Evolutionary conservation across 208 protist genomes (phyloP), one percentile per base, ranked within the genome.

Genomic region (Trypanosoma mega): DNA sequence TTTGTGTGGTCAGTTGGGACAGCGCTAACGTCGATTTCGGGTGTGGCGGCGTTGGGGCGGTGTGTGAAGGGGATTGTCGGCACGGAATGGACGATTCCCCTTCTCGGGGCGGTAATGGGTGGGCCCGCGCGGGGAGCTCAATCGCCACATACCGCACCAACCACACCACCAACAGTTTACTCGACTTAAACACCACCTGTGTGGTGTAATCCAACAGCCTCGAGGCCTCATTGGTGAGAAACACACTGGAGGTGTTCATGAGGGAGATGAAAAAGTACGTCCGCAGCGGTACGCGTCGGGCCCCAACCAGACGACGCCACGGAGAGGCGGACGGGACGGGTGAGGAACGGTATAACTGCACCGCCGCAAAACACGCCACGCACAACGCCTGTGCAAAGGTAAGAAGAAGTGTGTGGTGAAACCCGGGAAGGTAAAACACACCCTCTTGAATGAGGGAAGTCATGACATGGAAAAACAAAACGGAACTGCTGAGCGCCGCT

Each of bases 141-240:
- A 80, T 73, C 2, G 46, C 7, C 1, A 72, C 7, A 43, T 64
- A 59, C 1, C 73, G 68, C 58, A 84, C 53, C 34, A 74, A 24
- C 57, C 78, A 55, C 37, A 86, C 71, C 52, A 72, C 66, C 5
- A 85, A 66, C 33, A 90, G 65, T 59, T 86, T 90, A 23, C 67
- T 70, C 14, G 78, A 86, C 60, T 86, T 90, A 37, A 90, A 86
- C 11, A 80, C 73, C 1, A 86, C 76, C 57, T 86, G 82, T 47
- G 75, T 54, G 7, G 69, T 46, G 63, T 83, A 90, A 33, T 54
- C 75, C 23, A 90, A 62, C 21, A 81, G 8, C 14, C 77, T 45
- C 2, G 76, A 80, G 1, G 61, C 72, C 23, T 75, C 55, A 50
- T 86, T 80, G 2, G 82, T 84, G 4, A 82, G 37, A 48, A 85